Evolutionary conservation across 164 flowering plant species (phyloP).

Genomic region (Akebia trifoliata): DNA sequence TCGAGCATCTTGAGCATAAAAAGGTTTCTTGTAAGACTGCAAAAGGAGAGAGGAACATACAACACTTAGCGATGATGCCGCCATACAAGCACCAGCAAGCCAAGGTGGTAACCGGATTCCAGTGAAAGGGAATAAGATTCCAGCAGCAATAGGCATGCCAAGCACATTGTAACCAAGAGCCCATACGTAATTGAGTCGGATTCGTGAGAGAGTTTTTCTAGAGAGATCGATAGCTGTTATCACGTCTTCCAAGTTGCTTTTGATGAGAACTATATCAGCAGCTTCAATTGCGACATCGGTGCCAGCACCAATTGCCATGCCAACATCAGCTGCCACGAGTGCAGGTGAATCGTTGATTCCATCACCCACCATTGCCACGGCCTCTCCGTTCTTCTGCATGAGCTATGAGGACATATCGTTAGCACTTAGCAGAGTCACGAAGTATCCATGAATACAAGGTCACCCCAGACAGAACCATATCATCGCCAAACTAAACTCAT

Average conservation of each 20-base stretch:
- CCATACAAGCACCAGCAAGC: slow-evolving; percentile 98
- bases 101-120: slow-evolving; percentile 90
- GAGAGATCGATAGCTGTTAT: slow-evolving; percentile 90
- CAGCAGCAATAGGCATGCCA: slow-evolving; percentile 87
- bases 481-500: too few relatives aligned
- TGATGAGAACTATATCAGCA: slow-evolving; percentile 85
- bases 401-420: too few relatives aligned
- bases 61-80: slow-evolving; percentile 88
- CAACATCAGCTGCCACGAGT: slow-evolving; percentile 87
- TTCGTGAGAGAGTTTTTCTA: slow-evolving; percentile 66
- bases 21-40: slow-evolving; percentile 80
- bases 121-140: slow-evolving; percentile 69
- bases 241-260: slow-evolving; percentile 87
- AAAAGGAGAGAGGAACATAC: slow-evolving; percentile 85
- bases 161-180: slow-evolving; percentile 93
- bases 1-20: slow-evolving; percentile 28
- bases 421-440: not conserved
- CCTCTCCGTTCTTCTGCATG: slow-evolving; percentile 52
- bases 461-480: not conserved
- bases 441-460: not conserved
- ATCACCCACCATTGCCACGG: slow-evolving; percentile 96
- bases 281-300: slow-evolving; percentile 94
- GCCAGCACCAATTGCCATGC: slow-evolving; percentile 99
- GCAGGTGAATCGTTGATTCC: slow-evolving; percentile 96
- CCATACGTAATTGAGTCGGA: slow-evolving; percentile 84